These are phyloP conservation scores for Capsicum rhomboideum DNA, from an alignment of 257 asterid species.

Conservation along the genomic window DNA sequence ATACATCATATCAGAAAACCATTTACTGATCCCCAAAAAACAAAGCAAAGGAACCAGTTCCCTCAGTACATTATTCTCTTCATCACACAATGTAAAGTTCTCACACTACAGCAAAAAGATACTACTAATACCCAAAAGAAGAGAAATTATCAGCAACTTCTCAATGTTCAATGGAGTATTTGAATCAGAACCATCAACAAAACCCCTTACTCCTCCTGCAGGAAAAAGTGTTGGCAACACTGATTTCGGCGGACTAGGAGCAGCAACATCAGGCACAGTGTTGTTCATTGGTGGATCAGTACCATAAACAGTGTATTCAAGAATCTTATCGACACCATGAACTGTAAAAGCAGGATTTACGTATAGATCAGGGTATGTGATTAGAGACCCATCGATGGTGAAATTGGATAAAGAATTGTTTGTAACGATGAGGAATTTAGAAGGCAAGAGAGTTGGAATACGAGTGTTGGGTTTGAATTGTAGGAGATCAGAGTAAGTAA, in stretches of 20 bases:
- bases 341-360: slow-evolving; percentile 32
- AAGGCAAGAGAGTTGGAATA: slow-evolving; percentile 56
- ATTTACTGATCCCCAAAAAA: not conserved
- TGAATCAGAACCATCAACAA: not conserved
- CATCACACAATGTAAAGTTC: not conserved
- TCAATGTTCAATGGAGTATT: not conserved
- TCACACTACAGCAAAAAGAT: not conserved
- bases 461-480: slow-evolving; percentile 15
- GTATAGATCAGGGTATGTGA: slow-evolving; percentile 39
- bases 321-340: slow-evolving; percentile 47
- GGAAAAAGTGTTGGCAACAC: not conserved
- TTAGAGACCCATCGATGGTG: slow-evolving; percentile 39
- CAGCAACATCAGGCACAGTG: not conserved
- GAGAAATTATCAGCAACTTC: not conserved
- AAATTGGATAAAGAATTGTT: slow-evolving; percentile 33
- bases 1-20: not conserved
- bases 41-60: not conserved
- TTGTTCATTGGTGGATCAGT: not conserved
- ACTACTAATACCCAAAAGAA: not conserved
- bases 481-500: slow-evolving; percentile 45
- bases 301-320: slow-evolving; percentile 37
- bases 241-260: not conserved
- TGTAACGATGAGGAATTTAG: slow-evolving; percentile 46
- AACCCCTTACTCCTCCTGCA: not conserved
- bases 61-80: not conserved